Evolutionary conservation across 345 rosid genomes (phyloP).

Genomic region (Sapria himalayana): DNA sequence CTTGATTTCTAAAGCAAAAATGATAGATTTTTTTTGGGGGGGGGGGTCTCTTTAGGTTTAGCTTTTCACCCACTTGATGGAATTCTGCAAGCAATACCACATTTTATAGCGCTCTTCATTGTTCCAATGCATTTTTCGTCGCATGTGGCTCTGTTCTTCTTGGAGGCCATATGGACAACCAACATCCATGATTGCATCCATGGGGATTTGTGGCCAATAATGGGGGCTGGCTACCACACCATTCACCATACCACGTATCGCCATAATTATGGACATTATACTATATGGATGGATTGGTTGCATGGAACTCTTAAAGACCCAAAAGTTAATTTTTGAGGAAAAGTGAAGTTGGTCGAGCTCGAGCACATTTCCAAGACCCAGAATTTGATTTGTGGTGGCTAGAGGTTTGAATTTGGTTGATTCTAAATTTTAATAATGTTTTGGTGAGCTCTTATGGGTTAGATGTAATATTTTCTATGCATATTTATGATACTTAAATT

Average conservation of each 20-base stretch:
- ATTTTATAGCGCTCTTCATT: conserved; percentile 46
- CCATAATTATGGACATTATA: conserved; percentile 94
- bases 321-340: conserved; percentile 20
- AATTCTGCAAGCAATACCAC: conserved; percentile 79
- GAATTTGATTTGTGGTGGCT: no score
- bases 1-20: no score
- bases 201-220: conserved; percentile 59
- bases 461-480: no score
- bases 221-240: conserved; percentile 98
- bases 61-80: conserved; percentile 90
- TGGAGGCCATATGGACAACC: conserved; percentile 80
- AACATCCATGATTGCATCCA: conserved; percentile 93
- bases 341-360: no score
- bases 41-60: conserved; percentile 73
- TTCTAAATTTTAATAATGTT: no score
- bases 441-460: no score
- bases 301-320: conserved; percentile 73
- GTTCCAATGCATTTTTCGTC: conserved; percentile 68
- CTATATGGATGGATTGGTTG: conserved; percentile 99
- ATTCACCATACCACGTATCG: conserved; percentile 89
- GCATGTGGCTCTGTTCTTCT: conserved; percentile 48
- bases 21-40: no score
- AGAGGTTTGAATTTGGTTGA: no score
- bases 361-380: no score
- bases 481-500: no score